Conservation (phyloP, 495 filamentous ascomycete species). For the Lichenothelia convexa region DNA sequence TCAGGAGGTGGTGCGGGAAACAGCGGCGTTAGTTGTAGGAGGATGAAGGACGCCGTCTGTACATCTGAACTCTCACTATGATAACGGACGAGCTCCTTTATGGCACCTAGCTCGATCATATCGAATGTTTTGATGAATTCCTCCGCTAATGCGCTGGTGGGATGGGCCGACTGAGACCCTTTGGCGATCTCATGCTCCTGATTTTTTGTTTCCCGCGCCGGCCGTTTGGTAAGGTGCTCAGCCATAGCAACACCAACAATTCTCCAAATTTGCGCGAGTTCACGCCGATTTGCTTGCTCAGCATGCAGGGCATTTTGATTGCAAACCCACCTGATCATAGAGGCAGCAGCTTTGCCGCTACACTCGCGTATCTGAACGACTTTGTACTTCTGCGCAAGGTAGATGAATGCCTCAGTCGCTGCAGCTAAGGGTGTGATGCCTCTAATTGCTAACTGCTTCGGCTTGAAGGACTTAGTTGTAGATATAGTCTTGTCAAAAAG, state of each 20-base stretch:
- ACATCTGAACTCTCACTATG: constrained; percentile 11
- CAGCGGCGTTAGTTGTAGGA: constrained; percentile 18
- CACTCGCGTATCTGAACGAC: constrained; percentile 10
- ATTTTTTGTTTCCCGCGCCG: constrained; percentile 28
- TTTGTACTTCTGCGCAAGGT: constrained; percentile 21
- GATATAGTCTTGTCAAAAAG: constrained; percentile 18
- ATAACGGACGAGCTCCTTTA: not conserved
- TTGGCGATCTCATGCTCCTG: not conserved
- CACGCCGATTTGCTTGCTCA: constrained; percentile 13
- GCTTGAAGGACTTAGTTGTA: constrained; percentile 17
- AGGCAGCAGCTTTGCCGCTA: constrained; percentile 10
- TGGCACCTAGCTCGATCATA: not conserved
- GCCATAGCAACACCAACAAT: constrained; percentile 11
- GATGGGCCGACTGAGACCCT: not conserved
- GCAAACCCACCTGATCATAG: constrained; percentile 12
- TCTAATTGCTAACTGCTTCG: constrained; percentile 20
- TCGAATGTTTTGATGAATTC: not conserved
- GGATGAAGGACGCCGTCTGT: constrained; percentile 16
- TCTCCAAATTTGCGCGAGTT: constrained; percentile 18
- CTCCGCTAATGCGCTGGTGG: not conserved
- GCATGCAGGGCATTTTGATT: constrained; percentile 17
- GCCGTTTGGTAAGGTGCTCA: constrained; percentile 16
- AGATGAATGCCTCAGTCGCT: constrained; percentile 15
- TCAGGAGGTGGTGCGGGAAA: constrained; percentile 12
- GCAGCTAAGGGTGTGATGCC: constrained; percentile 10